Evolutionary conservation across 139 green algal genomes (phyloP).

Genomic region (Pycnococcus provasolii): DNA sequence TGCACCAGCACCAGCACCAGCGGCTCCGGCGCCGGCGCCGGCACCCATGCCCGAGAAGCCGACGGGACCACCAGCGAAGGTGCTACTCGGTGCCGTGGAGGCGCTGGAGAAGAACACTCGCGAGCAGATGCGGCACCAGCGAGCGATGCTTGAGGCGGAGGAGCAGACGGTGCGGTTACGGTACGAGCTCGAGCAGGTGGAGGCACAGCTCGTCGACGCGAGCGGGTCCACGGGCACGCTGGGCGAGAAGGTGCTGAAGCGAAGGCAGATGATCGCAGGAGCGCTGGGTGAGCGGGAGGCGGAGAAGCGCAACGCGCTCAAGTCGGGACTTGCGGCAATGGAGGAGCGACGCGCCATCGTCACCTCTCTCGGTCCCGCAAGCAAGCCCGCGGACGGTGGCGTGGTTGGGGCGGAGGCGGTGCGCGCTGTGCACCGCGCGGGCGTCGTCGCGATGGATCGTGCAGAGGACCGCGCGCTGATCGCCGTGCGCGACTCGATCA

Average conservation of each 20-base stretch:
- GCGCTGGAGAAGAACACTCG: too few species aligned
- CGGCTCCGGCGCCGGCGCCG: not conserved
- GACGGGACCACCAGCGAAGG: not conserved
- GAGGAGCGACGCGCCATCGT: too few species aligned
- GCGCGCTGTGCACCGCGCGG: too few species aligned
- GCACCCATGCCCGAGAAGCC: not conserved
- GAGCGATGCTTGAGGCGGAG: not conserved
- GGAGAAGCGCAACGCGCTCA: too few species aligned
- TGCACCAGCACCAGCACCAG: conserved; percentile 47
- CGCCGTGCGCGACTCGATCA: conserved; percentile 30
- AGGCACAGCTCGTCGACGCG: not conserved
- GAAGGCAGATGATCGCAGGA: too few species aligned
- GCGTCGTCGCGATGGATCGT: too few species aligned
- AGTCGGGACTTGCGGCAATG: too few species aligned
- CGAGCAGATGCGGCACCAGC: not conserved
- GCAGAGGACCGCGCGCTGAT: not conserved
- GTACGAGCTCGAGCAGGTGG: not conserved
- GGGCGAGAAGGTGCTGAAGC: not conserved
- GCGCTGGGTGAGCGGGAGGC: too few species aligned
- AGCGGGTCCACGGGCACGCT: not conserved
- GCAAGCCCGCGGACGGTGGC: too few species aligned
- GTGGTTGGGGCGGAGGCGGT: too few species aligned
- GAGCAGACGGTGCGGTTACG: not conserved
- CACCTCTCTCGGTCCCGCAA: too few species aligned
- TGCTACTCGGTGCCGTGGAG: too few species aligned